These are phyloP conservation scores for Pelagophyceae sp. DNA, from an alignment of 352 stramenopile genomes.

Conservation along the genomic window DNA sequence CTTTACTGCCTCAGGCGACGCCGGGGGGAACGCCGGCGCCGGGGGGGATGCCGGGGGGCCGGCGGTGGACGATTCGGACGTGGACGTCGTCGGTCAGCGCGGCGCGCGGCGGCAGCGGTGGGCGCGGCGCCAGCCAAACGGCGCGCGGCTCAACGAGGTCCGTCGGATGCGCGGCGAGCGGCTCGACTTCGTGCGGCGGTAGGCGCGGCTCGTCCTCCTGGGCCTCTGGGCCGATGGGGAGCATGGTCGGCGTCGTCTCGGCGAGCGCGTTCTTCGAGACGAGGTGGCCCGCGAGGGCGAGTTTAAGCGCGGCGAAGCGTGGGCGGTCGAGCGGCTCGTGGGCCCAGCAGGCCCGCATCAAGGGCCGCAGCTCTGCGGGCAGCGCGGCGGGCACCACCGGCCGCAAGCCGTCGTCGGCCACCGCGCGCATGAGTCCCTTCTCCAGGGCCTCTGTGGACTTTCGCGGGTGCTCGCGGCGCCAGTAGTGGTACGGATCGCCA, in stretches of 20 bases:
- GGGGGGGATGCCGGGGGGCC: too few relatives aligned
- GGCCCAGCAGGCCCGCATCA: slow-evolving; percentile 24
- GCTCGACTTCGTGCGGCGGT: too few relatives aligned
- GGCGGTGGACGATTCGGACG: too few relatives aligned
- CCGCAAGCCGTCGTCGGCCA: neutral
- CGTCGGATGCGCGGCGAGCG: too few relatives aligned
- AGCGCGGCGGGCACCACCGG: slow-evolving; percentile 7
- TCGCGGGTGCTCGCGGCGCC: neutral
- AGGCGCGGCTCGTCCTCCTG: neutral
- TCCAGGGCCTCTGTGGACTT: neutral
- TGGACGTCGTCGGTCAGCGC: too few relatives aligned
- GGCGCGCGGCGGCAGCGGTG: too few relatives aligned
- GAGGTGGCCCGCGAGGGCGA: neutral
- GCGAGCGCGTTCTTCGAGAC: neutral
- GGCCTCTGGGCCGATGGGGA: neutral
- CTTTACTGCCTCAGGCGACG: too few relatives aligned
- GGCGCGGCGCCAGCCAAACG: too few relatives aligned
- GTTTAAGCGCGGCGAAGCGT: slow-evolving; percentile 15
- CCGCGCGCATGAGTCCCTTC: neutral
- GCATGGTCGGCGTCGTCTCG: neutral
- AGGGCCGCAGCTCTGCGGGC: neutral
- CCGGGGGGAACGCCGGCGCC: too few relatives aligned
- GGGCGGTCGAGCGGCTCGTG: slow-evolving; percentile 14
- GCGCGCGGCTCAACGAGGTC: too few relatives aligned
- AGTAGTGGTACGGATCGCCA: slow-evolving; percentile 16